phyloP scores from a whole-genome alignment of 306 rosid species.

The Gastrolobium bilobum region DNA sequence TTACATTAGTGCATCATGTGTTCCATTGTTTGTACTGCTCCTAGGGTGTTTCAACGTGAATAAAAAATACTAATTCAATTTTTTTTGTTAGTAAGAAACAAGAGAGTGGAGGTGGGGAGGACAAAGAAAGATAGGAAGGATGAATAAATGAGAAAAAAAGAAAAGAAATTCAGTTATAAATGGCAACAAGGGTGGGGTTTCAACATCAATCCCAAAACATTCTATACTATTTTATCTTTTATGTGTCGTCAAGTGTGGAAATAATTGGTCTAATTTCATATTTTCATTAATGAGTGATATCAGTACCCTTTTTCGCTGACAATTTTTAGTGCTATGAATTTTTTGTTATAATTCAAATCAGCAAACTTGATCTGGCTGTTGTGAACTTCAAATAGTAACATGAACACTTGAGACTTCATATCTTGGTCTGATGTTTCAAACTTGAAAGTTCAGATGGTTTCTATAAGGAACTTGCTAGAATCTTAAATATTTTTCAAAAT shows the following conservation, averaged over 20 bases:
- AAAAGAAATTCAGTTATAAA: not conserved
- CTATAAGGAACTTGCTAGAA: not conserved
- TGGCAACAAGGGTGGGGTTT: constrained; percentile 6
- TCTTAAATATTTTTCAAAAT: constrained; percentile 29
- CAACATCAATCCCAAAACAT: constrained; percentile 6
- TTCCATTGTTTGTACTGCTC: constrained; percentile 28
- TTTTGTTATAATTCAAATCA: not conserved
- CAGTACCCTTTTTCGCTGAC: not conserved
- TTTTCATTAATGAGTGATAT: not conserved
- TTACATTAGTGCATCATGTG: constrained; percentile 15
- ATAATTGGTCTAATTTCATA: not conserved
- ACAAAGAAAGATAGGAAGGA: not conserved
- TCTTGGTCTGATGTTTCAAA: constrained; percentile 10
- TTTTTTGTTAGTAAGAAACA: not conserved
- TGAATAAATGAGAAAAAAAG: constrained; percentile 12
- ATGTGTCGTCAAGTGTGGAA: not conserved
- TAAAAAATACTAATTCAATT: not conserved
- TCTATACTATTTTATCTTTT: not conserved
- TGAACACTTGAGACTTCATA: constrained; percentile 18
- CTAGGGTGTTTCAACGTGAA: not conserved
- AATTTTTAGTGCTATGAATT: not conserved
- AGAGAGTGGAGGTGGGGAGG: not conserved
- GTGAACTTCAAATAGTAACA: not conserved
- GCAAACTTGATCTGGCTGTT: constrained; percentile 3
- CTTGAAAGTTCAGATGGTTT: constrained; percentile 14